phyloP scores from a whole-genome alignment of 352 stramenopile genomes.

The Phytophthora quininea region DNA sequence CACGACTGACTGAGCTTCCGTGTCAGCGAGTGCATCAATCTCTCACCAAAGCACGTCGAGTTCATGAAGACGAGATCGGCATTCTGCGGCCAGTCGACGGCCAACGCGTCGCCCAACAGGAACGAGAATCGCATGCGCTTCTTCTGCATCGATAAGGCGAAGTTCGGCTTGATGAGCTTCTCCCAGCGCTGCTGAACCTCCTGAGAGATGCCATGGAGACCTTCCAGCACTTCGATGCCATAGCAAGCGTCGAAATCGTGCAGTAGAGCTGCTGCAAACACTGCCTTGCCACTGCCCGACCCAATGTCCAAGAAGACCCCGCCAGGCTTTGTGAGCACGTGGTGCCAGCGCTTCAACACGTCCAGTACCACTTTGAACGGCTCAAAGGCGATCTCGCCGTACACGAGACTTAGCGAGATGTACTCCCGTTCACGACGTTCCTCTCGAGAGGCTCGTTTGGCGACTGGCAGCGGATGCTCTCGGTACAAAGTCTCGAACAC shows the following conservation, averaged over 20 bases:
- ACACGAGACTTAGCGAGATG: slow-evolving; percentile 80
- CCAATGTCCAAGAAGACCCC: slow-evolving; percentile 90
- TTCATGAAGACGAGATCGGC: slow-evolving; percentile 89
- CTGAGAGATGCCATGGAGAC: slow-evolving; percentile 64
- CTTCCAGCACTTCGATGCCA: slow-evolving; percentile 90
- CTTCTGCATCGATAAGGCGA: slow-evolving; percentile 61
- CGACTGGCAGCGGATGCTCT: slow-evolving; percentile 42
- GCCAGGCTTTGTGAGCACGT: slow-evolving; percentile 66
- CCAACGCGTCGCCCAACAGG: slow-evolving; percentile 67
- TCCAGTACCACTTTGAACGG: slow-evolving; percentile 75
- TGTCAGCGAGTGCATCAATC: slow-evolving; percentile 61
- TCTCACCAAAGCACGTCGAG: slow-evolving; percentile 87
- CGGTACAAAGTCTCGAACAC: slow-evolving; percentile 58
- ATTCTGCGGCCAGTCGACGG: slow-evolving; percentile 67
- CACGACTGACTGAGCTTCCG: slow-evolving; percentile 49
- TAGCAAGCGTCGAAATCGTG: slow-evolving; percentile 88
- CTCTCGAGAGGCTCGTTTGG: slow-evolving; percentile 39
- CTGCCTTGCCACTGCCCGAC: slow-evolving; percentile 85
- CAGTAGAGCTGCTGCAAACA: slow-evolving; percentile 83
- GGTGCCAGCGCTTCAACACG: slow-evolving; percentile 59
- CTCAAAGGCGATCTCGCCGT: slow-evolving; percentile 89
- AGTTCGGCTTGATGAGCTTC: slow-evolving; percentile 52
- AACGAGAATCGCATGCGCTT: slow-evolving; percentile 79
- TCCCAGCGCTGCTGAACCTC: slow-evolving; percentile 67
- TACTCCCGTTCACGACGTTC: slow-evolving; percentile 61